These are phyloP conservation scores for Stachybotrys chartarum DNA, from an alignment of 2,329 filamentous ascomycete species.

Conservation along the genomic window DNA sequence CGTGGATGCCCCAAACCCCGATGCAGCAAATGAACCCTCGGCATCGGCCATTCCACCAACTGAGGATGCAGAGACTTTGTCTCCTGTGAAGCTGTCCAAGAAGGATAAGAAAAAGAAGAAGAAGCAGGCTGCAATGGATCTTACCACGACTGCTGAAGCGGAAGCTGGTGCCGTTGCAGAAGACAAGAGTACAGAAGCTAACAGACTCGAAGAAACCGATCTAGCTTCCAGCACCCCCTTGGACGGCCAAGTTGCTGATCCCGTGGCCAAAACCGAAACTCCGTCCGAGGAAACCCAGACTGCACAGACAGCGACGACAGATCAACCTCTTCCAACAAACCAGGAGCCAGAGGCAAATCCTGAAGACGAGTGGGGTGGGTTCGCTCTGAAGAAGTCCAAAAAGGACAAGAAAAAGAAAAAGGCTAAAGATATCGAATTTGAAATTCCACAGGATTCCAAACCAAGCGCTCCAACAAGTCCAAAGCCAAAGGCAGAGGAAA, in stretches of 20 bases:
- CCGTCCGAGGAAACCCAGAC: slow-evolving; percentile 3
- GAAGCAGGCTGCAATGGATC: slow-evolving; percentile 17
- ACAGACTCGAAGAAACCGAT: not conserved
- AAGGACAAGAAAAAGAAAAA: slow-evolving; percentile 26
- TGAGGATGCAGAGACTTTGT: slow-evolving; percentile 6
- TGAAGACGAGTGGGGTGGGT: slow-evolving; percentile 21
- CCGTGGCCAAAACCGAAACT: slow-evolving; percentile 5
- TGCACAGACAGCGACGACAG: slow-evolving; percentile 10
- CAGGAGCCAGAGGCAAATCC: slow-evolving; percentile 16
- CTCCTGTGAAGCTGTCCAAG: slow-evolving; percentile 20
- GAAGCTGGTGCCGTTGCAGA: slow-evolving; percentile 6
- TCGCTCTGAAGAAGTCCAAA: slow-evolving; percentile 18
- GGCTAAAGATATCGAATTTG: slow-evolving; percentile 21
- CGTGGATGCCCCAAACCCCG: not conserved
- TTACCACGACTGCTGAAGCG: slow-evolving; percentile 9
- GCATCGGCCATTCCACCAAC: not conserved
- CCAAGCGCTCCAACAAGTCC: slow-evolving; percentile 7
- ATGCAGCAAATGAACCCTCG: slow-evolving; percentile 7
- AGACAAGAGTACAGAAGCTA: slow-evolving; percentile 1
- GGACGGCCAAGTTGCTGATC: slow-evolving; percentile 2
- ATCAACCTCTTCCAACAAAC: slow-evolving; percentile 11
- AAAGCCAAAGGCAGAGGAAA: slow-evolving; percentile 1
- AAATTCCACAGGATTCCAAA: slow-evolving; percentile 19
- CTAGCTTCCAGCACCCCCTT: not conserved
- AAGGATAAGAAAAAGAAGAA: slow-evolving; percentile 27